A percentile compares a stretch with the other conserved stretches of the same genome.
phyloP scores from a whole-genome alignment of 2,329 filamentous ascomycete species.

The Ophiocordyceps australis region DNA sequence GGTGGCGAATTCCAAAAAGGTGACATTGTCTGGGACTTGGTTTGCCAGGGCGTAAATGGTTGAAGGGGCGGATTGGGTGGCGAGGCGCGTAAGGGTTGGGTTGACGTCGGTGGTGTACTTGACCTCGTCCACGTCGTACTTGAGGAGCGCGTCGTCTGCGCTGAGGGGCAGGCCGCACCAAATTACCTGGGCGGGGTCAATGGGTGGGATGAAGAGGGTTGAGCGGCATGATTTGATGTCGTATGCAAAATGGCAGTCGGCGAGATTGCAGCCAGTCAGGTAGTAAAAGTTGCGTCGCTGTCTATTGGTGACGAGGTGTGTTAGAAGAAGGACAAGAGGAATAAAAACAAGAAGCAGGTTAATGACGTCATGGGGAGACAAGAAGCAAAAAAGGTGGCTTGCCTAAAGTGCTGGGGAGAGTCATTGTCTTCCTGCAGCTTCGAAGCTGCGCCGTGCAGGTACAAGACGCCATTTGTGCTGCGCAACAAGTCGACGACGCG shows the following conservation, averaged over 20 bases:
- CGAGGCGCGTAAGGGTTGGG: constrained; percentile 40
- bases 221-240: constrained; percentile 55
- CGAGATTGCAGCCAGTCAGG: constrained; percentile 63
- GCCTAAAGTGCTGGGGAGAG: constrained; percentile 64
- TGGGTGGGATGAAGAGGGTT: constrained; percentile 79
- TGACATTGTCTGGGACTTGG: constrained; percentile 55
- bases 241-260: constrained; percentile 69
- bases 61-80: constrained; percentile 14
- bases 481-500: constrained; percentile 68
- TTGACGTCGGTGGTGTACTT: constrained; percentile 58
- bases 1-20: constrained; percentile 50
- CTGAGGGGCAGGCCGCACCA: constrained; percentile 83
- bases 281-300: constrained; percentile 94
- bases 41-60: constrained; percentile 61
- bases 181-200: constrained; percentile 76
- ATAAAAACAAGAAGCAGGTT: no score
- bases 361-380: not conserved
- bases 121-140: constrained; percentile 71
- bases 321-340: no score
- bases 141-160: constrained; percentile 51
- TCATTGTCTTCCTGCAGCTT: constrained; percentile 82
- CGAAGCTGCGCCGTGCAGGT: constrained; percentile 71
- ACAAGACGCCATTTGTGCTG: constrained; percentile 52
- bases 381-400: constrained; percentile 10
- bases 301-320: no score